Evolutionary conservation across 2,329 filamentous ascomycete genomes (phyloP).

Genomic region (Penicillium sp.): DNA sequence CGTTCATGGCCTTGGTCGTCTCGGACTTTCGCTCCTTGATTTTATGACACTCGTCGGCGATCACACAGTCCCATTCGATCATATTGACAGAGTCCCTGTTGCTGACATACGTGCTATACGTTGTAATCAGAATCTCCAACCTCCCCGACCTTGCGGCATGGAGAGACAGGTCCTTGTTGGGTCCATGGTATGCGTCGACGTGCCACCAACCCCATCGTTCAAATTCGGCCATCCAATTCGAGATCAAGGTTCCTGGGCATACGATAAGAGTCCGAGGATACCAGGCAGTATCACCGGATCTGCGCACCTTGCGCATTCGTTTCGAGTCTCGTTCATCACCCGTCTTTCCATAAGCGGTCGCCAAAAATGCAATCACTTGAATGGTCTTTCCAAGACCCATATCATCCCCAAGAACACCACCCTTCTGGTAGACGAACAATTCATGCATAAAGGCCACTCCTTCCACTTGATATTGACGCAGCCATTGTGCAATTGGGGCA

Average conservation of each 20-base stretch:
- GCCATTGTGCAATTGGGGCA: constrained; percentile 80
- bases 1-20: constrained; percentile 78
- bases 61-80: constrained; percentile 85
- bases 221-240: constrained; percentile 86
- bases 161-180: constrained; percentile 62
- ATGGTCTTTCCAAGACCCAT: constrained; percentile 98
- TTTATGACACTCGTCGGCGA: constrained; percentile 88
- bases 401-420: constrained; percentile 87
- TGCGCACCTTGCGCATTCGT: constrained; percentile 78
- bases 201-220: constrained; percentile 95
- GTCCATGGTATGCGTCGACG: constrained; percentile 74
- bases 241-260: constrained; percentile 79
- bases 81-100: constrained; percentile 73
- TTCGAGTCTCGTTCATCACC: constrained; percentile 80
- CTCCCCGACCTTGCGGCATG: constrained; percentile 67
- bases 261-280: constrained; percentile 81
- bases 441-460: constrained; percentile 82
- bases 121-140: constrained; percentile 88
- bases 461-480: constrained; percentile 84
- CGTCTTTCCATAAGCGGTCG: constrained; percentile 88
- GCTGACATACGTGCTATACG: constrained; percentile 78
- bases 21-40: constrained; percentile 75
- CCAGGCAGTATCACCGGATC: constrained; percentile 56
- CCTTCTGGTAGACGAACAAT: constrained; percentile 83
- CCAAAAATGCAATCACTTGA: constrained; percentile 87